Conservation (phyloP, 441 rosid genomes). For the Euphorbia celastroides region DNA sequence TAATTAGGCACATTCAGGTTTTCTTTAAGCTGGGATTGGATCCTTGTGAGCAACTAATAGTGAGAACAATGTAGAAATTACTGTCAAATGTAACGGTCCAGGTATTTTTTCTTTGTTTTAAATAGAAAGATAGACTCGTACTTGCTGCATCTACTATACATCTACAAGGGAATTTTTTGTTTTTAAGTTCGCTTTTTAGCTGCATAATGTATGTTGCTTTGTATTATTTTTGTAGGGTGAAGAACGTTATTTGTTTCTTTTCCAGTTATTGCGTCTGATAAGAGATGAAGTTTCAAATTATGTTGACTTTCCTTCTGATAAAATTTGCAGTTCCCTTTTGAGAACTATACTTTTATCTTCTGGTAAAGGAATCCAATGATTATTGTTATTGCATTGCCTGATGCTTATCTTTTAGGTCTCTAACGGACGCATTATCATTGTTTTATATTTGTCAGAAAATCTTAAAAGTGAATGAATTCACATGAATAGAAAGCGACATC, state of each 20-base stretch:
- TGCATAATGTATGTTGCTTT: slow-evolving; percentile 10
- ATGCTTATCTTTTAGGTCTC: neutral
- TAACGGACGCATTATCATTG: no score
- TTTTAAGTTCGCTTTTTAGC: neutral
- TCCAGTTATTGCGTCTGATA: no score
- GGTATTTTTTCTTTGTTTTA: slow-evolving; percentile 18
- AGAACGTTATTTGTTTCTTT: neutral
- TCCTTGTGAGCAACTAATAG: slow-evolving; percentile 6
- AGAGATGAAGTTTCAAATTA: no score
- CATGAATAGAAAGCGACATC: no score
- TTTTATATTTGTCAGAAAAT: no score
- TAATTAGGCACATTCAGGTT: slow-evolving; percentile 22
- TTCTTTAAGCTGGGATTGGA: slow-evolving; percentile 11
- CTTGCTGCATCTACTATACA: slow-evolving; percentile 17
- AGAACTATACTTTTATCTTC: neutral
- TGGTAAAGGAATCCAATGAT: neutral
- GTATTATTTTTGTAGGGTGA: slow-evolving; percentile 9
- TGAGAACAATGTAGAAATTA: slow-evolving; percentile 16
- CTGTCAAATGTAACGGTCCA: slow-evolving; percentile 12
- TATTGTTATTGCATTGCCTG: neutral
- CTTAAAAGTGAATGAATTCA: no score
- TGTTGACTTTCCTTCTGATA: neutral
- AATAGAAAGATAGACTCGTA: slow-evolving; percentile 17
- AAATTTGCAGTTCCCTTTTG: neutral
- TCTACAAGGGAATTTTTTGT: slow-evolving; percentile 11